A percentile compares a stretch with the other conserved stretches of the same genome.
These are phyloP conservation scores for Closterium sp. DNA, from an alignment of 139 green algal species.

Conservation along the genomic window DNA sequence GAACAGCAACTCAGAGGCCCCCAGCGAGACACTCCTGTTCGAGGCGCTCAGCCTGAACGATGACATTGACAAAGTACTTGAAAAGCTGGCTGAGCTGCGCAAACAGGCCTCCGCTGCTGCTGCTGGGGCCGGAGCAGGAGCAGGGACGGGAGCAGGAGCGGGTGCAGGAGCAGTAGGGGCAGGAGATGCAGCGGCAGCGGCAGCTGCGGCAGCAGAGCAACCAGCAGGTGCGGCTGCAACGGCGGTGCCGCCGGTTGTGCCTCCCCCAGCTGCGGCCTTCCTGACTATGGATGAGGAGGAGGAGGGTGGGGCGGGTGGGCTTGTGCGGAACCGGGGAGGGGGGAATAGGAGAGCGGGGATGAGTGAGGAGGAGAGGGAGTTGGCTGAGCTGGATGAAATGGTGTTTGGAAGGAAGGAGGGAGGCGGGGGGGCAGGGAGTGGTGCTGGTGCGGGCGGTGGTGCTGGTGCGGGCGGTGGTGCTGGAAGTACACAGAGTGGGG, in stretches of 20 bases:
- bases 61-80: background rate
- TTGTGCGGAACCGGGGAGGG: background rate
- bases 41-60: conserved; percentile 5
- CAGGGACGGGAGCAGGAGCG: background rate
- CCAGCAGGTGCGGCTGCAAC: background rate
- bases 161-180: background rate
- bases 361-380: background rate
- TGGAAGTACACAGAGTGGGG: too few relatives aligned
- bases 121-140: too few relatives aligned
- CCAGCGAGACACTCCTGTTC: background rate
- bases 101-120: background rate
- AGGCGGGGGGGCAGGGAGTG: background rate
- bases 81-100: background rate
- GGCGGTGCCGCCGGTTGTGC: background rate
- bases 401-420: background rate
- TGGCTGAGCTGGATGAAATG: background rate
- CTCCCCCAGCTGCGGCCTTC: background rate
- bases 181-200: background rate
- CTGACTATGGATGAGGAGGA: background rate
- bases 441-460: too few relatives aligned
- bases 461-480: too few relatives aligned
- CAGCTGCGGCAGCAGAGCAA: background rate
- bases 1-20: background rate
- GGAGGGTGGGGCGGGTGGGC: background rate
- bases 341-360: background rate